Evolutionary conservation across 192 early-diverging fungal genomes (phyloP).

Genomic region (Entophlyctis helioformis): DNA sequence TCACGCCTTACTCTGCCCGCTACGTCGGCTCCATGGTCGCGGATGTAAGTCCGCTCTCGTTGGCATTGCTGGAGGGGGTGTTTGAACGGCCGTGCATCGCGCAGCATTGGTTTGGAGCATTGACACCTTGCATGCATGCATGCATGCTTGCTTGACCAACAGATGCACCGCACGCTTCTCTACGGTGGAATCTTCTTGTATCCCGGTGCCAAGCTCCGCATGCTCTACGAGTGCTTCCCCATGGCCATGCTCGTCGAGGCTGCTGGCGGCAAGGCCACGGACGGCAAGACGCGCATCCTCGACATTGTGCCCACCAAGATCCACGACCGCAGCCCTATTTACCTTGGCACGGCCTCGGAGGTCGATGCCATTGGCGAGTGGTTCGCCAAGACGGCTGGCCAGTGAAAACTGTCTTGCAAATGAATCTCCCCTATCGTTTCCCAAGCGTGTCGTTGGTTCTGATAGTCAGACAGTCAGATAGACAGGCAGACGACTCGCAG

Average conservation of each 20-base stretch:
- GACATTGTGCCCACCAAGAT: slow-evolving; percentile 79
- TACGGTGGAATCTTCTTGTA: slow-evolving; percentile 91
- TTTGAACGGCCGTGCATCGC: too few species aligned
- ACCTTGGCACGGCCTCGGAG: slow-evolving; percentile 82
- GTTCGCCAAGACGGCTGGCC: slow-evolving; percentile 41
- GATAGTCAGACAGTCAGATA: too few species aligned
- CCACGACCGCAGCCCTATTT: slow-evolving; percentile 83
- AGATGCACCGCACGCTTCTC: slow-evolving; percentile 71
- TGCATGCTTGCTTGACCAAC: not conserved
- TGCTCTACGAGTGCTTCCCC: slow-evolving; percentile 98
- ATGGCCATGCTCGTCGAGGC: slow-evolving; percentile 92
- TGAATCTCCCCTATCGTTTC: too few species aligned
- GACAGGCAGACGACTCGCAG: too few species aligned
- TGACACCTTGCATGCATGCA: too few species aligned
- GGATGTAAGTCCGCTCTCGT: slow-evolving; percentile 51
- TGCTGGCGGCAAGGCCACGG: slow-evolving; percentile 88
- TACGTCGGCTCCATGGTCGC: slow-evolving; percentile 99
- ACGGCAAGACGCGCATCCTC: slow-evolving; percentile 68
- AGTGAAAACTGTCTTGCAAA: too few species aligned
- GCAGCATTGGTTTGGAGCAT: too few species aligned
- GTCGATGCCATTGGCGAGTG: slow-evolving; percentile 72
- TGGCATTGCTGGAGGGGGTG: too few species aligned
- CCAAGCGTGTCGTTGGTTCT: too few species aligned
- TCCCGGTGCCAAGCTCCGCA: slow-evolving; percentile 84
- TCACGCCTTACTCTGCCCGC: slow-evolving; percentile 80